These are phyloP conservation scores for Solanum rostratum DNA, from an alignment of 257 asterid species.

Conservation along the genomic window DNA sequence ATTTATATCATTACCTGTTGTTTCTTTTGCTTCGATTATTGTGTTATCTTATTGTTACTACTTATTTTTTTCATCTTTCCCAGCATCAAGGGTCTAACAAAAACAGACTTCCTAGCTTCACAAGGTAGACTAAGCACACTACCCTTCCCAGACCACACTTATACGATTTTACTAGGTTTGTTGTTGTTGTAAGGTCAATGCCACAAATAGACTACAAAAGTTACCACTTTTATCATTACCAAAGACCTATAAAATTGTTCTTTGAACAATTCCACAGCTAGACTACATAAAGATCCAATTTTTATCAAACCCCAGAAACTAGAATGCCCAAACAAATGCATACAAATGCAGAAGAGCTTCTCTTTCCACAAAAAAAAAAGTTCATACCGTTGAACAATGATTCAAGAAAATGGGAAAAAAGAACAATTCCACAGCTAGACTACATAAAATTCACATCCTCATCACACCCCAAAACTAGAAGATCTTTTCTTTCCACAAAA, in stretches of 20 bases:
- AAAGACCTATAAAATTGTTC: not conserved
- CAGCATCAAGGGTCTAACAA: too few species aligned
- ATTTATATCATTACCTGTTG: too few species aligned
- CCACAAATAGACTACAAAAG: not conserved
- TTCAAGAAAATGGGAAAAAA: not conserved
- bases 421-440: not conserved
- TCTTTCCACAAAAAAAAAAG: not conserved
- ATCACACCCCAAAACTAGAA: not conserved
- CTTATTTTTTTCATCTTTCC: too few species aligned
- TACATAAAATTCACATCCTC: not conserved
- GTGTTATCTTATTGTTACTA: too few species aligned
- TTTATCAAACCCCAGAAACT: not conserved
- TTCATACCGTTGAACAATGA: not conserved
- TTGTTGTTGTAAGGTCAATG: not conserved
- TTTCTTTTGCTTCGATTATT: too few species aligned
- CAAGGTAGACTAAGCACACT: too few species aligned
- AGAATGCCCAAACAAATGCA: not conserved
- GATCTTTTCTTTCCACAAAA: not conserved
- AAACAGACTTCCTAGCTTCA: too few species aligned
- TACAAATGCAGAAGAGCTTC: not conserved
- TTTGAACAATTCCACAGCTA: not conserved
- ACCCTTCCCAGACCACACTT: too few species aligned
- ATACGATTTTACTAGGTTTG: too few species aligned
- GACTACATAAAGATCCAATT: not conserved
- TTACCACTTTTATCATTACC: not conserved